These are phyloP conservation scores for Kodamaea laetipori DNA, from an alignment of 805 yeast genomes.

Conservation along the genomic window DNA sequence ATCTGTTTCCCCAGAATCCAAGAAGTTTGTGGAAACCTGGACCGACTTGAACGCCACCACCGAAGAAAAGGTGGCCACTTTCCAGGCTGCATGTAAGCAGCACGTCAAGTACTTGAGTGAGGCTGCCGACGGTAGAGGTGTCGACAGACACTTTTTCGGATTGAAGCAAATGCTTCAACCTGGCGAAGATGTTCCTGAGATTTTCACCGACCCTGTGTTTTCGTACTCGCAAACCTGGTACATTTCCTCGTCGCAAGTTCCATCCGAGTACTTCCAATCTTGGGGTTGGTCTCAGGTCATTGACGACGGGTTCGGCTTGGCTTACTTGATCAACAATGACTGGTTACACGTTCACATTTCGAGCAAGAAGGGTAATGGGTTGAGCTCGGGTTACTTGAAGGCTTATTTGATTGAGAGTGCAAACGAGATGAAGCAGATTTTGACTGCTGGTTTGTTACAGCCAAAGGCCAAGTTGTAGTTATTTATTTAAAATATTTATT, in stretches of 20 bases:
- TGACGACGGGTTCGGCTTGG: constrained; percentile 91
- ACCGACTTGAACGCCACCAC: constrained; percentile 51
- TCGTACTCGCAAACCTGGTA: constrained; percentile 82
- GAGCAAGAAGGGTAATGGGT: constrained; percentile 62
- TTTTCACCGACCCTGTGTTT: constrained; percentile 76
- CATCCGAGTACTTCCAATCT: constrained; percentile 77
- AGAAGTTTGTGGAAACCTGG: constrained; percentile 74
- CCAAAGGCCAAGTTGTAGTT: constrained; percentile 42
- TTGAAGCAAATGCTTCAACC: constrained; percentile 67
- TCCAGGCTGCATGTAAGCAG: constrained; percentile 69
- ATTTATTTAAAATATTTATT: not conserved
- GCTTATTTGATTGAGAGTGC: constrained; percentile 77
- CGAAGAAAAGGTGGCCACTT: constrained; percentile 62
- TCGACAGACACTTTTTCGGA: constrained; percentile 93
- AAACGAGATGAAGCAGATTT: constrained; percentile 72
- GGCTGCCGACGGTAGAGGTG: constrained; percentile 86
- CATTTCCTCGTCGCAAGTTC: constrained; percentile 84
- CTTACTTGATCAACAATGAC: constrained; percentile 87
- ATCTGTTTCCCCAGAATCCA: constrained; percentile 72
- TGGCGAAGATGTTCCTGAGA: constrained; percentile 62
- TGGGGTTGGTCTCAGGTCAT: constrained; percentile 97
- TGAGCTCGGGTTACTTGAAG: constrained; percentile 59
- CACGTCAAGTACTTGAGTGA: constrained; percentile 73
- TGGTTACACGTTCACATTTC: constrained; percentile 86
- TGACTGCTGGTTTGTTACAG: constrained; percentile 40